Conservation (phyloP, 23 red algal genomes). For the Rhodosorus marinus region DNA sequence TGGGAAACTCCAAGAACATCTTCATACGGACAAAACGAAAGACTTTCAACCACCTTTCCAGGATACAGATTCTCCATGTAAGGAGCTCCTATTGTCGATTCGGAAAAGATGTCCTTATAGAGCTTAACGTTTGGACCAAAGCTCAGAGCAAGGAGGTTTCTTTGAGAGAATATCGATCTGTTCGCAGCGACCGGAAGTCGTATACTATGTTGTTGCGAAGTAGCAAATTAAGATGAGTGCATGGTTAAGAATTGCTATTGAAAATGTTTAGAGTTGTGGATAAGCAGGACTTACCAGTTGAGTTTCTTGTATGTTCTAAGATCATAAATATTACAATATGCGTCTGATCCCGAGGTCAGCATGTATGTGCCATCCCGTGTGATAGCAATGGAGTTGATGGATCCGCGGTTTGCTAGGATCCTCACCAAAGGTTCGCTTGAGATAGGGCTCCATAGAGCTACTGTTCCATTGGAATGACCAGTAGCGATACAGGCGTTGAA, state of each 20-base stretch:
- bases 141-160: not conserved
- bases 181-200: no score
- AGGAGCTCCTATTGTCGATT: slow-evolving; percentile 3
- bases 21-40: slow-evolving; percentile 81
- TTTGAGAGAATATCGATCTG: no score
- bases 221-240: no score
- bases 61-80: slow-evolving; percentile 37
- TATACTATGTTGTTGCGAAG: no score
- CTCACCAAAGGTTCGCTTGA: slow-evolving; percentile 25
- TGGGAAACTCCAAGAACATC: slow-evolving; percentile 77
- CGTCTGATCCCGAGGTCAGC: slow-evolving; percentile 56
- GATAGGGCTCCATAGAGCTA: slow-evolving; percentile 66
- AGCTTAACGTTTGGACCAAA: not conserved
- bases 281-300: slow-evolving; percentile 3
- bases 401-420: slow-evolving; percentile 44
- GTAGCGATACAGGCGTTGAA: slow-evolving; percentile 38
- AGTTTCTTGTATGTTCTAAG: slow-evolving; percentile 27
- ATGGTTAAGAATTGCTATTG: no score
- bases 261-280: no score
- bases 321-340: slow-evolving; percentile 34
- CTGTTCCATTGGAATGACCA: slow-evolving; percentile 51
- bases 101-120: slow-evolving; percentile 2
- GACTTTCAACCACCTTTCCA: slow-evolving; percentile 11
- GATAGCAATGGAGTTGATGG: slow-evolving; percentile 42
- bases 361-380: slow-evolving; percentile 19